Conservation (phyloP, 805 yeast species). For the Nadsonia fulvescens region DNA sequence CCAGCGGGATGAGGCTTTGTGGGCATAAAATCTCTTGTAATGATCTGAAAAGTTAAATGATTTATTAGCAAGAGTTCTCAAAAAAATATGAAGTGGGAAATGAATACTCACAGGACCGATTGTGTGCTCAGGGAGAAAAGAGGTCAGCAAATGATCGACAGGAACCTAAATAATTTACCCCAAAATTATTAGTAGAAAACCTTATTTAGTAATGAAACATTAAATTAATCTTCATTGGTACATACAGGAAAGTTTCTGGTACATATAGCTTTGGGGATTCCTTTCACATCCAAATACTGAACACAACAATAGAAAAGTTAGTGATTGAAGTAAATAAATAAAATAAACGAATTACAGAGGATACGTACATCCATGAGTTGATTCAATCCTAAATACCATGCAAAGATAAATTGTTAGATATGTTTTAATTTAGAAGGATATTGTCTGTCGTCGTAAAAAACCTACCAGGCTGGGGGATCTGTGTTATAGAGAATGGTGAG, state of each 20-base stretch:
- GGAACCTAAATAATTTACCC: too few relatives aligned
- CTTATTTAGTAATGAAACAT: not conserved
- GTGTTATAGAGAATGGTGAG: too few relatives aligned
- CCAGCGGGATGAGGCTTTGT: constrained; percentile 57
- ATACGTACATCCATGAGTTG: constrained; percentile 21
- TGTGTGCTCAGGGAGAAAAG: constrained; percentile 24
- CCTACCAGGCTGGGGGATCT: too few relatives aligned
- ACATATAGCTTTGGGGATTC: constrained; percentile 35
- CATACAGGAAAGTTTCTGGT: constrained; percentile 35
- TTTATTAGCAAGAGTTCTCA: constrained; percentile 1
- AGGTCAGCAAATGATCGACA: constrained; percentile 31
- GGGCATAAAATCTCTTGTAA: constrained; percentile 48
- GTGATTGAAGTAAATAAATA: too few relatives aligned
- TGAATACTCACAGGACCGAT: constrained; percentile 25
- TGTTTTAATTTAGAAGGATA: too few relatives aligned
- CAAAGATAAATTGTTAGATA: too few relatives aligned
- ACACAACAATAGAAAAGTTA: too few relatives aligned
- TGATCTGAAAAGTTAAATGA: constrained; percentile 15
- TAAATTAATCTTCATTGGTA: not conserved
- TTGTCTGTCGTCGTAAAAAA: too few relatives aligned
- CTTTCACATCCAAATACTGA: constrained; percentile 13
- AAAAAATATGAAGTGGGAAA: not conserved
- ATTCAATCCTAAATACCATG: constrained; percentile 30
- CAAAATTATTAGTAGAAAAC: not conserved
- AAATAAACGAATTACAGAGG: not conserved